A percentile compares a stretch with the other conserved stretches of the same genome.
Evolutionary conservation across 352 stramenopile genomes (phyloP).

Genomic region (Blastocystis sp.): DNA sequence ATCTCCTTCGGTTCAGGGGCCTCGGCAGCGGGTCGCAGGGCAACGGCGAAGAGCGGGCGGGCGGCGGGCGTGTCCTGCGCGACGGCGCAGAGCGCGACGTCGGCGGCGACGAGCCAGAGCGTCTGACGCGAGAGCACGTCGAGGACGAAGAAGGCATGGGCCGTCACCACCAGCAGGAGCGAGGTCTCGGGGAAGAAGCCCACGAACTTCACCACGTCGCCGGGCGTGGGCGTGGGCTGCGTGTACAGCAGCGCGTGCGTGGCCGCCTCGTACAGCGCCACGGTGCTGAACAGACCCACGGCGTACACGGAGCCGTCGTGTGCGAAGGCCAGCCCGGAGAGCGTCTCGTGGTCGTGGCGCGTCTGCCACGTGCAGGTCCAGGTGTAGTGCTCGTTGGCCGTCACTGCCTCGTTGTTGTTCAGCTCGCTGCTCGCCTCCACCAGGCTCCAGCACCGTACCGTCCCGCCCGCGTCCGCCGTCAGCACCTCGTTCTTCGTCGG

Average conservation of each 20-base stretch:
- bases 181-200: conserved; percentile 29
- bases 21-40: neutral
- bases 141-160: conserved; percentile 25
- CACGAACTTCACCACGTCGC: neutral
- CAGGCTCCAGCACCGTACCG: conserved; percentile 16
- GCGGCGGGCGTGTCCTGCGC: neutral
- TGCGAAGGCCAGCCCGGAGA: neutral
- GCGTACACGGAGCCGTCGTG: neutral
- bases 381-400: neutral
- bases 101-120: neutral
- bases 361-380: conserved; percentile 14
- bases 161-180: conserved; percentile 5
- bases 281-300: neutral
- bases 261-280: conserved; percentile 4
- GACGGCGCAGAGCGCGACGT: neutral
- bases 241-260: neutral
- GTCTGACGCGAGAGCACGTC: conserved; percentile 20
- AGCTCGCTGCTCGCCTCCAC: neutral
- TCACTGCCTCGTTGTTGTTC: conserved; percentile 54
- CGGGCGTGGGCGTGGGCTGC: neutral
- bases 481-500: conserved; percentile 25
- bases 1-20: neutral
- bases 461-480: neutral
- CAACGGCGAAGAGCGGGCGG: neutral
- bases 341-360: neutral